A percentile compares a stretch with the other conserved stretches of the same genome.
These are phyloP conservation scores for Whalleya microplaca DNA, from an alignment of 2,329 filamentous ascomycete species.

Conservation along the genomic window DNA sequence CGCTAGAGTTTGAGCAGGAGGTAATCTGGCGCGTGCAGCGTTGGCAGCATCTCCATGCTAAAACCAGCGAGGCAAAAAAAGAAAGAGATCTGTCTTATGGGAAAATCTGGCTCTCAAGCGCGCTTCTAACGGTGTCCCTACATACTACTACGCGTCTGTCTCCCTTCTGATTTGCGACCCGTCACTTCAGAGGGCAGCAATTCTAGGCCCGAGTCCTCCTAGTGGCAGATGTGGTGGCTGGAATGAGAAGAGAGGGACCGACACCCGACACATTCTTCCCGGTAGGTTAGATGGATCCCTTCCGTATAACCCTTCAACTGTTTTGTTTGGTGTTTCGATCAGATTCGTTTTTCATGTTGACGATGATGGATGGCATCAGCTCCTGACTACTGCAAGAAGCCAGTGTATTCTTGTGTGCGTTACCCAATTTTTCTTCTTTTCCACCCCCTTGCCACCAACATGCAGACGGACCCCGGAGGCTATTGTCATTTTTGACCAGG, in stretches of 20 bases:
- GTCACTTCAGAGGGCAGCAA: constrained; percentile 21
- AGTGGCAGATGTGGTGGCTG: constrained; percentile 35
- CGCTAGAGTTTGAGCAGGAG: background rate
- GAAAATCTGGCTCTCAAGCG: constrained; percentile 12
- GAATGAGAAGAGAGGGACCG: constrained; percentile 25
- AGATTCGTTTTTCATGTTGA: constrained; percentile 8
- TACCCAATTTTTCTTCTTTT: constrained; percentile 7
- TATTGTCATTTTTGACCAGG: constrained; percentile 14
- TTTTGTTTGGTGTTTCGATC: constrained; percentile 17
- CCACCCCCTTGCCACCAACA: constrained; percentile 21
- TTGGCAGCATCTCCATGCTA: constrained; percentile 1
- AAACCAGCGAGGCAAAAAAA: background rate
- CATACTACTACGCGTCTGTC: constrained; percentile 15
- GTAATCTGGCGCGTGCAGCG: constrained; percentile 2
- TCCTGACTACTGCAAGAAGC: background rate
- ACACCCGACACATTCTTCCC: constrained; percentile 37
- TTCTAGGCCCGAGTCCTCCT: constrained; percentile 30
- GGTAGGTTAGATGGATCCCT: constrained; percentile 24
- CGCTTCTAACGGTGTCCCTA: constrained; percentile 16
- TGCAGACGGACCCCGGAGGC: constrained; percentile 12
- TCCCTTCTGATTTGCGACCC: constrained; percentile 22
- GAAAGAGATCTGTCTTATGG: background rate
- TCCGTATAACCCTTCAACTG: constrained; percentile 7
- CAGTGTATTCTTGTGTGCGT: constrained; percentile 8
- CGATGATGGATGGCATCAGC: background rate